Base-by-base conservation (phyloP, 2,329 filamentous ascomycete species). In the Fusarium haematococcum region DNA sequence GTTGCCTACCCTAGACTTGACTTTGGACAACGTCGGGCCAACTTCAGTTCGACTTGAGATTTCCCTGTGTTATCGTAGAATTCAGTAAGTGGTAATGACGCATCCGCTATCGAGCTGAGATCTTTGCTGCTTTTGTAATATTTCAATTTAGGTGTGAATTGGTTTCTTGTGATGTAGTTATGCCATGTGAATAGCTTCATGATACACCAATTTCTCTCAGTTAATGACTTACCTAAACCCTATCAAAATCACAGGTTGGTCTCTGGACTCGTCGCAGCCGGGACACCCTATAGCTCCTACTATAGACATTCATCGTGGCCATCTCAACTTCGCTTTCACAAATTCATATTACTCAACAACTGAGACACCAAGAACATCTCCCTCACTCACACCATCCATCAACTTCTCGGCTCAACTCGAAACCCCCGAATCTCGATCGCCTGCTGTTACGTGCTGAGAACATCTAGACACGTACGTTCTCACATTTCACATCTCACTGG, bases 181-280 rank as follows among this genome's bases (percentile, higher is more conserved):
- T 52, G 25, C 10, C 10, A n/a, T 54, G 50, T 33, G 27, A 54
- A 54, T 33, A 54, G 50, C 27, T 54, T 54, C 50, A 54, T 33
- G 27, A 54, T 20, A 32, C 27, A 54, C 18, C 18, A 54, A 6
- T 3, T 11, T 3, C 48, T 30, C 18, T n/a, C 10, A 32, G 7
- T 9, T 6, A 6, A 20, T 32, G 27, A 32, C 48, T 30, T 52
- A 20, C 45, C 45, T 52, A 52, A 13, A 30, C 18, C 9, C 11
- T 14, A 13, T 1, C 11, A 20, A 20, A 20, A 32, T 32, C 27
- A 33, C 18, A 32, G 3, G 7, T 6, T 7, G 14, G 25, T 30
- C 3, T n/a, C 7, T 13, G 1, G 25, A 8, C 25, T 7, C 7
- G 1, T 18, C 10, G 7, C 10, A 13, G 2, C 16, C 18, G 2